Base-by-base conservation (phyloP, 2,329 filamentous ascomycete genomes). In the Zasmidium cellare region DNA sequence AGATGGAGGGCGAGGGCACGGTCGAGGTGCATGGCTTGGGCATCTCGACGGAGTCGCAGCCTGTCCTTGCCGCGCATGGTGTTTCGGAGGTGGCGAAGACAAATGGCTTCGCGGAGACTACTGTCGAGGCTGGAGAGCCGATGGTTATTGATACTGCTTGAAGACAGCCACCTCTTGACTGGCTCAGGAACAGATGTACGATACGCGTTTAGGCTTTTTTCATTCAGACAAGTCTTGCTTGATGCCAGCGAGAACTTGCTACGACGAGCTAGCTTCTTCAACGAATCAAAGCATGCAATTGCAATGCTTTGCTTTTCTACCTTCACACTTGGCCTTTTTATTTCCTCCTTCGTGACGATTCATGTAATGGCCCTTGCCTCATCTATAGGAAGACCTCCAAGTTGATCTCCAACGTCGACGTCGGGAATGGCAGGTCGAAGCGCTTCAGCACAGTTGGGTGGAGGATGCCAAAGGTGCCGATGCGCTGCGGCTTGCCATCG, bases 351-450 rank as follows among this genome's bases (percentile, higher is more conserved):
- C 11, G 11, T 7, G n/a, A 5, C 35, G 35, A 41, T 51, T 22
- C 24, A 51, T 38, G 20, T n/a, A n/a, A 25, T 46, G 6, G 25
- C 11, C 25, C 25, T 28, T 28, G 25, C 6, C 25, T 28, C 25
- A 28, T 28, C 61, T 81, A 96, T 78, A 97, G 81, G 83, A 99
- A 96, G 65, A 90, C 85, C 77, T 97, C 93, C 28, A 97, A 84
- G 76, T 97, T 96, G 73, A 99, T 84, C 80, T 99, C 94, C 66
- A 99, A 78, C 46, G 91, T 92, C 78, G 92, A 97, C 68, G 96
- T 92, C 45, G 94, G 93, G 80, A 92, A 93, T 84, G 85, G 91
- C 71, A 97, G 81, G 69, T 96, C 92, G 76, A 94, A 97, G 70
- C 96, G 94, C 74, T 96, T 91, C 70, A 97, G 80, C 64, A 97